phyloP scores from a whole-genome alignment of 108 stramenopile genomes.

The Hondaea fermentalgiana region DNA sequence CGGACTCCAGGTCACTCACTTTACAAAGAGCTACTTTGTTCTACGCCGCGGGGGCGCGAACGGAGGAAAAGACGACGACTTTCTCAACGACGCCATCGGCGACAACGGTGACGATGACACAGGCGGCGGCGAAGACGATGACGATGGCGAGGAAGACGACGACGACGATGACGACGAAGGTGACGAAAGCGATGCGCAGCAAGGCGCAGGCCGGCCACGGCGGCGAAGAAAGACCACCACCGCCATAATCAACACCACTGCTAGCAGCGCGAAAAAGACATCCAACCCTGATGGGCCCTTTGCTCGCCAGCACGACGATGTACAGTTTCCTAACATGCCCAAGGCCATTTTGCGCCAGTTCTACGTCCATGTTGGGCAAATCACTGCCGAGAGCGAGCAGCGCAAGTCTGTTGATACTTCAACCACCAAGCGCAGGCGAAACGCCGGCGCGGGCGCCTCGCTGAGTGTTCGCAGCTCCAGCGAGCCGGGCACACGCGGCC shows the following conservation, averaged over 20 bases:
- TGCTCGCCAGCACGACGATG: not conserved
- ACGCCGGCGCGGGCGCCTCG: not conserved
- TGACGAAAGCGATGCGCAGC: not conserved
- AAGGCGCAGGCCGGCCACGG: too few relatives aligned
- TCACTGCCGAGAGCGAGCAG: not conserved
- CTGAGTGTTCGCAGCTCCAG: not conserved
- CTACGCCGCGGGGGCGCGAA: not conserved
- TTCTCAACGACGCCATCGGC: too few relatives aligned
- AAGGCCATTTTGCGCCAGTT: not conserved
- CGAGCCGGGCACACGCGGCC: not conserved
- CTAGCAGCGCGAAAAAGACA: too few relatives aligned
- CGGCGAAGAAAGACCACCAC: too few relatives aligned
- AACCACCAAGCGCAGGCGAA: not conserved
- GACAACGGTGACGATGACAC: too few relatives aligned
- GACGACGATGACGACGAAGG: not conserved
- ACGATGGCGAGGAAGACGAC: not conserved
- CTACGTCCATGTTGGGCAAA: not conserved
- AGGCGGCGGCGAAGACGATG: too few relatives aligned
- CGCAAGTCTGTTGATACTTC: not conserved
- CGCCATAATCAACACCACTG: too few relatives aligned
- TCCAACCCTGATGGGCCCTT: not conserved
- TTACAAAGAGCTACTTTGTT: not conserved
- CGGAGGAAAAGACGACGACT: not conserved
- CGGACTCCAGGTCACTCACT: not conserved
- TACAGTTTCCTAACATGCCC: not conserved